Evolutionary conservation across 2,329 filamentous ascomycete species (phyloP), one percentile per base, ranked within the genome.

Genomic region (Neophaeococcomyces mojaviensis): DNA sequence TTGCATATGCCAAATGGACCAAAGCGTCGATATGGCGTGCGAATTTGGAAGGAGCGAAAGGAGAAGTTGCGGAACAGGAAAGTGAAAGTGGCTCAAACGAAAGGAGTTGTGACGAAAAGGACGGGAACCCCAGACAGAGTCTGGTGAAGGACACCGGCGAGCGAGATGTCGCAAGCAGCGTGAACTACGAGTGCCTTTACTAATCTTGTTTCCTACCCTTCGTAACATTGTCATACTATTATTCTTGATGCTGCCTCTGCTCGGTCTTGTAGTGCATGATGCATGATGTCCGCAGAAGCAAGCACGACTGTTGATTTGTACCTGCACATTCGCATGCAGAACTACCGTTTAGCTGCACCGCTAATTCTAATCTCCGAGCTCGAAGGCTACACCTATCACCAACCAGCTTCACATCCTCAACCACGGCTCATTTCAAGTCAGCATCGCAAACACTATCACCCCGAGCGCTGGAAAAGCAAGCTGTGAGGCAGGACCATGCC

Each of bases 401-500:
- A 35, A 28, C 18, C n/a, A 26, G 37, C 19, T 9, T 39, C 24
- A 28, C 24, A 24, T 15, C 46, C 28, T 34, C 39, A 49, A 53
- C 37, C 48, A 58, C 55, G 55, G 54, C 55, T 32, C 38, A 50
- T 44, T 28, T 43, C 36, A 20, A 37, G 28, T 26, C 35, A 34
- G 35, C 48, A 48, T 39, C 30, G 32, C 39, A 46, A 49, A 37
- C 30, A 48, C 32, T 64, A 62, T 61, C 66, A 64, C 56, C 65
- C 63, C 55, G 64, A 61, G 55, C 62, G 64, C 55, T 59, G 61
- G 58, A 67, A 65, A 59, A 61, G 44, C 53, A 51, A 43, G 53
- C 56, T 26, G 53, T 45, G 31, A 54, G 53, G 50, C 46, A 58
- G 48, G 48, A 53, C 15, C 30, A 19, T 42, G 18, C 32, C 28